phyloP scores from a whole-genome alignment of 2,329 filamentous ascomycete genomes.

The Ophiostoma populinum region DNA sequence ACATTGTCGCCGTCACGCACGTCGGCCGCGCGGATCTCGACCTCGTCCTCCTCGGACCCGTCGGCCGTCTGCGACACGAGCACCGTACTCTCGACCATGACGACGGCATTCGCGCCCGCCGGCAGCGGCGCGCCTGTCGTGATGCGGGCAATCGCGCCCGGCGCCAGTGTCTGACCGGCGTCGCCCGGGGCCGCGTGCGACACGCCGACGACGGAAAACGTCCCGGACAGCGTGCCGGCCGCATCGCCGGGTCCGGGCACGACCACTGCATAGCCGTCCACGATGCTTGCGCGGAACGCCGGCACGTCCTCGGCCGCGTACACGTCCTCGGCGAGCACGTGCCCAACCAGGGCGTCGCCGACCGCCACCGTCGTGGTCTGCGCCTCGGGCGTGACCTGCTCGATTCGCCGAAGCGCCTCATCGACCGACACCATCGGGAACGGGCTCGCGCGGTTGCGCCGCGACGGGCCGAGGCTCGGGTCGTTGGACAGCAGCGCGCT shows the following conservation, averaged over 20 bases:
- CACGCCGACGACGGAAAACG: conserved; percentile 72
- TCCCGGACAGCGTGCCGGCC: conserved; percentile 44
- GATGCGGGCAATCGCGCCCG: conserved; percentile 68
- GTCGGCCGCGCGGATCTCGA: conserved; percentile 68
- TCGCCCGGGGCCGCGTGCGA: conserved; percentile 70
- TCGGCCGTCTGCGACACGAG: conserved; percentile 62
- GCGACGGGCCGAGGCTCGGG: conserved; percentile 41
- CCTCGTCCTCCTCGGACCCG: conserved; percentile 66
- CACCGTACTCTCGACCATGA: conserved; percentile 92
- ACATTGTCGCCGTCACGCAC: conserved; percentile 73
- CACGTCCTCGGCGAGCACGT: conserved; percentile 70
- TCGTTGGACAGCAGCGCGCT: conserved; percentile 38
- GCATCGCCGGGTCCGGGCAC: conserved; percentile 25
- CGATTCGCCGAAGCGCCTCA: conserved; percentile 58
- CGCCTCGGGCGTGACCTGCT: conserved; percentile 57
- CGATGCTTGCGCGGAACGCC: conserved; percentile 87
- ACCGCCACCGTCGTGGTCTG: conserved; percentile 43
- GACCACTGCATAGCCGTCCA: conserved; percentile 86
- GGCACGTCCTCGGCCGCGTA: conserved; percentile 68
- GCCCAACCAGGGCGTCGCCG: conserved; percentile 49
- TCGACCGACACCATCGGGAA: conserved; percentile 83
- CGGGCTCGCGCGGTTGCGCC: conserved; percentile 67
- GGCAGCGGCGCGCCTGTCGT: conserved; percentile 90
- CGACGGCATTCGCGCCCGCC: conserved; percentile 71
- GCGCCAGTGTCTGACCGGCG: conserved; percentile 29